A percentile compares a stretch with the other conserved stretches of the same genome.
Evolutionary conservation across 78 protist genomes (phyloP).

Genomic region (slime mould (Dictyostelium discoideum)): dicty_2.7 NC_007088.5:4575501-4576000

Average conservation of each 20-base stretch:
- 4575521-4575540: slow-evolving; percentile 91
- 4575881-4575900: slow-evolving; percentile 97
- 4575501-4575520: slow-evolving; percentile 93
- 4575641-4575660: slow-evolving; percentile 84
- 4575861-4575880: slow-evolving; percentile 87
- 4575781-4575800: slow-evolving; percentile 93
- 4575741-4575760: slow-evolving; percentile 97
- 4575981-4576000: slow-evolving; percentile 91
- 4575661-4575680: slow-evolving; percentile 82
- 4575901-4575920: slow-evolving; percentile 93
- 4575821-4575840: slow-evolving; percentile 86
- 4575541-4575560: slow-evolving; percentile 98
- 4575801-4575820: slow-evolving; percentile 96
- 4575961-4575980: slow-evolving; percentile 97
- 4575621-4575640: slow-evolving; percentile 68
- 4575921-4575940: slow-evolving; percentile 73
- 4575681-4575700: slow-evolving; percentile 90
- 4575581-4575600: slow-evolving; percentile 71
- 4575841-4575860: slow-evolving; percentile 80
- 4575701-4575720: slow-evolving; percentile 86
- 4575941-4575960: slow-evolving; percentile 64
- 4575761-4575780: slow-evolving; percentile 84
- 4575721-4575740: slow-evolving; percentile 83
- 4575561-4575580: slow-evolving; percentile 74
- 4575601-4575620: slow-evolving; percentile 62